Base-by-base conservation (phyloP, 345 rosid species). In the Eucalyptus sideroxylon region DNA sequence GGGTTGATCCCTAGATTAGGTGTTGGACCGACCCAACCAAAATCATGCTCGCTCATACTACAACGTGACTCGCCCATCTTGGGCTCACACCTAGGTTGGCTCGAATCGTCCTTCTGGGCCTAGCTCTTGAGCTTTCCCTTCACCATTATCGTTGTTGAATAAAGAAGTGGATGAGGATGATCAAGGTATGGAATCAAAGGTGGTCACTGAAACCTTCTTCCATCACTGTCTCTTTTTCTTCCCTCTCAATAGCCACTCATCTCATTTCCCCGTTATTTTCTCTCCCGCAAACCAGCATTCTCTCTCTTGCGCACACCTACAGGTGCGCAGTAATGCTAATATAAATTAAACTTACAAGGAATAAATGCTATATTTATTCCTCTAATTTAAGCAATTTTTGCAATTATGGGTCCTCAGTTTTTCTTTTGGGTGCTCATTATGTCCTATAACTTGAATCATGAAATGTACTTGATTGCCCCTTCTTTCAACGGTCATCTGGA, bases 1-100 rank as follows among this genome's bases (percentile, higher is more conserved):
- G 26, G 5, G 5, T 53, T 53, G 11, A 2, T 53, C 26, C 11
- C 11, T 53, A 1, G 2, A 21, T 53, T 53, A 21, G 11, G 11
- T 21, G 59, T 53, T 53, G 26, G 26, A 53, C 2, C 0, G 2
- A 53, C 2, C 11, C 1, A 53, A 53, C 26, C 9, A 0, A 0
- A 1, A 53, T 4, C 5, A 19, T 53, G 26, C 9, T 53, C 11
- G 5, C 26, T 21, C 26, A 4, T 53, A 53, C 26, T 53, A 53
- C 82, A 23, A 3, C 9, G 2, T 7, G 6, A 21, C 47, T 77
- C 2, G 2, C 85, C 85, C 9, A 26, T 11, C 47, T 14, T 11
- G 24, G 47, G 14, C 2, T 77, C 6, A 0, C 47, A 26, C 83
- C 3, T 11, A 11, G 13, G 47, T 37, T 77, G 83, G 83, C 47